A percentile compares a stretch with the other conserved stretches of the same genome.
phyloP scores from a whole-genome alignment of 2,329 filamentous ascomycete genomes.

The Karstenula rhodostoma region DNA sequence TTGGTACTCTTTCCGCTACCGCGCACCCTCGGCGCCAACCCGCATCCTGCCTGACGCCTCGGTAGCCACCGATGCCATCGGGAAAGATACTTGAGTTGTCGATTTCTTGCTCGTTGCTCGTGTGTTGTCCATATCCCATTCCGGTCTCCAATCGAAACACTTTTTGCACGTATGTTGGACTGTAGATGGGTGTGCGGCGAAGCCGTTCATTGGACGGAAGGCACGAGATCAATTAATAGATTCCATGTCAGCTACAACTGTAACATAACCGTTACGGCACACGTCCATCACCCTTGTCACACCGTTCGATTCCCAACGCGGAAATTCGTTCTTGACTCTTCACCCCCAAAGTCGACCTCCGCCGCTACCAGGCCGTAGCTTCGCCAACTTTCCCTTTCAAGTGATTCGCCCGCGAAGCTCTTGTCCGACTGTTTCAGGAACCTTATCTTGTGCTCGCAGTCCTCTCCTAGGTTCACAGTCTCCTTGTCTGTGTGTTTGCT shows the following conservation, averaged over 20 bases:
- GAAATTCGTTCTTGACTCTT: not conserved
- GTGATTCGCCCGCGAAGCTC: not conserved
- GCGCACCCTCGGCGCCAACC: slow-evolving; percentile 1
- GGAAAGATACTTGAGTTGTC: not conserved
- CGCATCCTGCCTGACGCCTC: slow-evolving; percentile 2
- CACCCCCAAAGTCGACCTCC: slow-evolving; percentile 1
- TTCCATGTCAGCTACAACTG: slow-evolving; percentile 1
- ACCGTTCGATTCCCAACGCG: not conserved
- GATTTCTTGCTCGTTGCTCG: not conserved
- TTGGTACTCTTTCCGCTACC: slow-evolving; percentile 5
- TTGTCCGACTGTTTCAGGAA: slow-evolving; percentile 4
- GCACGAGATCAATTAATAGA: not conserved
- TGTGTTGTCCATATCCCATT: not conserved
- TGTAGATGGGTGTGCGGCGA: not conserved
- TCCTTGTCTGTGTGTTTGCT: slow-evolving; percentile 1
- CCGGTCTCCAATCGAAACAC: not conserved
- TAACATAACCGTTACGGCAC: not conserved
- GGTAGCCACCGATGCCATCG: not conserved
- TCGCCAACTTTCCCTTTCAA: slow-evolving; percentile 1
- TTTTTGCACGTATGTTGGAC: not conserved
- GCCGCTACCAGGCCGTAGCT: not conserved
- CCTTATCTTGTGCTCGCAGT: not conserved
- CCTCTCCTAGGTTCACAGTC: not conserved
- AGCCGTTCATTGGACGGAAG: not conserved
- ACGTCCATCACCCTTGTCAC: not conserved